A percentile compares a stretch with the other conserved stretches of the same genome.
These are phyloP conservation scores for Drechslera avenae DNA, from an alignment of 2,329 filamentous ascomycete genomes.

Conservation along the genomic window DNA sequence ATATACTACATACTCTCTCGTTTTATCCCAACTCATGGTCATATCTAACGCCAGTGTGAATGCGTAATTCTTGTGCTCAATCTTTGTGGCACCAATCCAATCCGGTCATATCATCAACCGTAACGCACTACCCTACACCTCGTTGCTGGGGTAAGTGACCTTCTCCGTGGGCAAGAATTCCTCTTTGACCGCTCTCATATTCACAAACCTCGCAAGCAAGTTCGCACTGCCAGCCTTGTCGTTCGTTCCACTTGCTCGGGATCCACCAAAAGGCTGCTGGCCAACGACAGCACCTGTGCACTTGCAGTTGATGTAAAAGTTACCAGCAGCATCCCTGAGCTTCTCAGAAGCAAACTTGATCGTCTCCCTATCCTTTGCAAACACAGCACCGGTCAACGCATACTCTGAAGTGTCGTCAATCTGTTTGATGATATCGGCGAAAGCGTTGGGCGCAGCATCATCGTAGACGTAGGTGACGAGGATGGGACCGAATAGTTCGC, in stretches of 20 bases:
- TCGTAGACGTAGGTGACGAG: constrained; percentile 78
- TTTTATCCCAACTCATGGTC: background rate
- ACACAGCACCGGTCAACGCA: constrained; percentile 76
- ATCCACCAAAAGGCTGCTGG: constrained; percentile 60
- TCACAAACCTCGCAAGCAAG: constrained; percentile 59
- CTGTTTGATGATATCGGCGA: constrained; percentile 63
- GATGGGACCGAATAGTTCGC: constrained; percentile 83
- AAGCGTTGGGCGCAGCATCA: constrained; percentile 64
- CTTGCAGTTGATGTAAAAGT: constrained; percentile 89
- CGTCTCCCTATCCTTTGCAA: constrained; percentile 70
- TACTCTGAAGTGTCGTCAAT: constrained; percentile 78
- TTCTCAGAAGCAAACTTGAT: constrained; percentile 72
- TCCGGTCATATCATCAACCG: background rate
- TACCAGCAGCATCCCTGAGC: constrained; percentile 74
- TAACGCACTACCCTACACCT: constrained; percentile 33
- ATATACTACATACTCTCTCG: no score
- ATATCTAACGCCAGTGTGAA: constrained; percentile 1
- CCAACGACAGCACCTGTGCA: constrained; percentile 59
- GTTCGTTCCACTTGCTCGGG: constrained; percentile 62
- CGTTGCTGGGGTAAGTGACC: constrained; percentile 61
- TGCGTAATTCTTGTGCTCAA: background rate
- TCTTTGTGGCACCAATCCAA: background rate
- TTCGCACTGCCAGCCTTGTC: constrained; percentile 63
- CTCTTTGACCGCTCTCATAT: constrained; percentile 62
- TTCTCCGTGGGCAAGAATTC: constrained; percentile 56